A percentile compares a stretch with the other conserved stretches of the same genome.
These are phyloP conservation scores for Fraxinus excelsior DNA, from an alignment of 257 asterid genomes.

Conservation along the genomic window DNA sequence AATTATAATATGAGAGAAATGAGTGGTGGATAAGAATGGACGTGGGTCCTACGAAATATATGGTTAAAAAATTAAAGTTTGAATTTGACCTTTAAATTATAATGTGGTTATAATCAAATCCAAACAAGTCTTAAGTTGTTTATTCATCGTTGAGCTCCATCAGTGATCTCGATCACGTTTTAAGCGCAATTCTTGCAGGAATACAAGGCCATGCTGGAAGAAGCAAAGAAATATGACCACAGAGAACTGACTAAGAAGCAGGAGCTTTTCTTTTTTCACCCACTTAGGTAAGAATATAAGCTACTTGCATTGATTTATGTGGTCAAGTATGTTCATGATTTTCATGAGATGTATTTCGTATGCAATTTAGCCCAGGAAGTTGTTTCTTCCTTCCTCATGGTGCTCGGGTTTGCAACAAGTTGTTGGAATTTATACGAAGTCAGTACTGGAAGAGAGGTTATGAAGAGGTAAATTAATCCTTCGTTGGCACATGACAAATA, in stretches of 20 bases:
- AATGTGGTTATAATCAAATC: no score
- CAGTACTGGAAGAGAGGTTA: slow-evolving; percentile 96
- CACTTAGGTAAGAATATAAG: slow-evolving; percentile 64
- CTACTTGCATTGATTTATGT: slow-evolving; percentile 3
- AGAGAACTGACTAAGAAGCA: slow-evolving; percentile 96
- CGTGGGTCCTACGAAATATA: no score
- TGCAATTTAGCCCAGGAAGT: slow-evolving; percentile 87
- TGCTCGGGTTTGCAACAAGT: slow-evolving; percentile 85
- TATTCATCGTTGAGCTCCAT: slow-evolving; percentile 14
- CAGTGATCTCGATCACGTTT: slow-evolving; percentile 21
- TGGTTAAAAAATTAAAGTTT: no score
- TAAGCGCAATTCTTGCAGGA: slow-evolving; percentile 57
- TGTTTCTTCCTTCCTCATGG: slow-evolving; percentile 98
- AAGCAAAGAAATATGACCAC: slow-evolving; percentile 97
- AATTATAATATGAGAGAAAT: no score
- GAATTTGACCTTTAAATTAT: no score
- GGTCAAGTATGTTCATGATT: slow-evolving; percentile 15
- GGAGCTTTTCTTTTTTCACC: slow-evolving; percentile 97
- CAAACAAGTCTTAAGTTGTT: slow-evolving; percentile 6
- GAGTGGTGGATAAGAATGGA: no score
- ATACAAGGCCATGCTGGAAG: slow-evolving; percentile 81
- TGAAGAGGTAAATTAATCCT: slow-evolving; percentile 66
- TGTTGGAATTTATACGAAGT: slow-evolving; percentile 69
- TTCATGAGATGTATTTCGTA: slow-evolving; percentile 22
- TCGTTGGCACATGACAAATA: slow-evolving; percentile 13